Evolutionary conservation across 768 basidiomycete genomes (phyloP).

Genomic region (Lyophyllum decastes): DNA sequence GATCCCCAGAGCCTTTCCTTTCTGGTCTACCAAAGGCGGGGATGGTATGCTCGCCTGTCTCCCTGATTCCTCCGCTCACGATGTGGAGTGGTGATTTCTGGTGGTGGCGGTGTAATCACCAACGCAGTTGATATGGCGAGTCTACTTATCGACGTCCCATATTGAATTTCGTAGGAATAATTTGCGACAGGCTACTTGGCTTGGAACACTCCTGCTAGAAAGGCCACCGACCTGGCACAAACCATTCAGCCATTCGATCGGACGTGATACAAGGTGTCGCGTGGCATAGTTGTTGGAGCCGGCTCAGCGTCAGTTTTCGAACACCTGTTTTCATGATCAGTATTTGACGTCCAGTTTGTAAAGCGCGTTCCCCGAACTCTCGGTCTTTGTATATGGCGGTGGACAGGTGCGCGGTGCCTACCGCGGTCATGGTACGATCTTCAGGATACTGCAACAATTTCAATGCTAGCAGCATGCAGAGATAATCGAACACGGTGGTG

Average conservation of each 20-base stretch:
- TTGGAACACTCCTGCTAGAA: neutral
- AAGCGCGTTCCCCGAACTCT: conserved; percentile 20
- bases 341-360: too few relatives aligned
- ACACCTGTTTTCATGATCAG: too few relatives aligned
- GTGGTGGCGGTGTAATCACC: conserved; percentile 29
- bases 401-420: conserved; percentile 20
- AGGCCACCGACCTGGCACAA: conserved; percentile 15
- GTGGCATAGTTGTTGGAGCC: too few relatives aligned
- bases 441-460: too few relatives aligned
- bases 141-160: too few relatives aligned
- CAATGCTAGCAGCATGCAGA: conserved; percentile 4
- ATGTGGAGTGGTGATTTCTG: conserved; percentile 20
- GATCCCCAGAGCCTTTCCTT: conserved; percentile 13
- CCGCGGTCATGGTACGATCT: conserved; percentile 17
- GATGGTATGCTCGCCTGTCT: conserved; percentile 24
- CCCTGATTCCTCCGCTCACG: neutral
- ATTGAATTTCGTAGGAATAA: too few relatives aligned
- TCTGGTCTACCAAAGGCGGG: conserved; percentile 20
- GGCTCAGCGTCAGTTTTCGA: too few relatives aligned
- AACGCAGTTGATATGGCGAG: conserved; percentile 22
- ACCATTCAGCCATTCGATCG: conserved; percentile 17
- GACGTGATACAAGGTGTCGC: conserved; percentile 18
- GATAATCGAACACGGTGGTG: conserved; percentile 15
- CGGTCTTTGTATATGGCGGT: conserved; percentile 24
- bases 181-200: neutral